Conservation (phyloP, 352 stramenopile genomes). For the Albugo laibachii region DNA sequence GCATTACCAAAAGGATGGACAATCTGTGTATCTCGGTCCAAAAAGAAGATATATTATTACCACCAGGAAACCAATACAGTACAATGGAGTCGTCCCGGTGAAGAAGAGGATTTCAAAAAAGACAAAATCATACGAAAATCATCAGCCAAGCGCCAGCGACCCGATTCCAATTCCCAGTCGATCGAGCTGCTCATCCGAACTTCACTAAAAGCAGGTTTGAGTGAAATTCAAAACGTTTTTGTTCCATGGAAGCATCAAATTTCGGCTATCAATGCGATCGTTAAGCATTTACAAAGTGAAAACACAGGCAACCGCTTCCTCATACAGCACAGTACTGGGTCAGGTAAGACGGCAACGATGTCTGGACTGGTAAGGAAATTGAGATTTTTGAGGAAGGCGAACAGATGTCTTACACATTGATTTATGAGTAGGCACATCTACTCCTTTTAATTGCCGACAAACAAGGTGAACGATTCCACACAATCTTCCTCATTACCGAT, state of each 20-base stretch:
- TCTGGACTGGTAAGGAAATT: slow-evolving; percentile 25
- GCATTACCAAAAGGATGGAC: slow-evolving; percentile 29
- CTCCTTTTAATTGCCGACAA: slow-evolving; percentile 33
- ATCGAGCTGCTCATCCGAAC: too few relatives aligned
- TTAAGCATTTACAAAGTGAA: slow-evolving; percentile 18
- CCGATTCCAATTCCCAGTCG: too few relatives aligned
- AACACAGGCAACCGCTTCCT: not conserved
- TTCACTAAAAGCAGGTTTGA: too few relatives aligned
- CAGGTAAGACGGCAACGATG: slow-evolving; percentile 66
- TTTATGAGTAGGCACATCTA: slow-evolving; percentile 23
- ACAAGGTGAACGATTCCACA: slow-evolving; percentile 30
- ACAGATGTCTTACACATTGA: not conserved
- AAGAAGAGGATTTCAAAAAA: not conserved
- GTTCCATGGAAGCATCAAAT: slow-evolving; percentile 42
- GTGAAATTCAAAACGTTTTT: too few relatives aligned
- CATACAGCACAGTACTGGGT: slow-evolving; percentile 64
- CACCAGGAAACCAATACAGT: slow-evolving; percentile 24
- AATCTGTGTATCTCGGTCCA: slow-evolving; percentile 45
- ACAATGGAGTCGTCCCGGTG: slow-evolving; percentile 31
- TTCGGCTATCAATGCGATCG: slow-evolving; percentile 26
- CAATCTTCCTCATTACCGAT: slow-evolving; percentile 53
- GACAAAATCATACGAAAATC: slow-evolving; percentile 2
- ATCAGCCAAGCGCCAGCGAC: slow-evolving; percentile 6
- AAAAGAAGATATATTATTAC: slow-evolving; percentile 52
- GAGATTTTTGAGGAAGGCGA: not conserved